These are phyloP conservation scores for Phytophthora agathidicida DNA, from an alignment of 352 stramenopile genomes.

Conservation along the genomic window DNA sequence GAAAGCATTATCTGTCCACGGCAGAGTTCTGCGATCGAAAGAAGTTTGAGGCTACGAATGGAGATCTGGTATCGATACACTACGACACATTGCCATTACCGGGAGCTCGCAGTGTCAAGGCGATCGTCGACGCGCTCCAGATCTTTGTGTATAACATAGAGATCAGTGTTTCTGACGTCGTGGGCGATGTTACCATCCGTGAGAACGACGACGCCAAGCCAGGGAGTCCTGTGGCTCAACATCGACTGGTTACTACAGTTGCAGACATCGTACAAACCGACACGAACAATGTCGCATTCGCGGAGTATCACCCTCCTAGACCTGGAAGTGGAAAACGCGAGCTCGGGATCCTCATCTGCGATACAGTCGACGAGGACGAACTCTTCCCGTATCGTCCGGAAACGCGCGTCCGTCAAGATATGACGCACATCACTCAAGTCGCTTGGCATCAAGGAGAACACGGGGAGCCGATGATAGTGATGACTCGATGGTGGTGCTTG, in stretches of 20 bases:
- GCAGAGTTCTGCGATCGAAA: slow-evolving; percentile 45
- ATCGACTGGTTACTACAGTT: slow-evolving; percentile 44
- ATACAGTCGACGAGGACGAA: slow-evolving; percentile 51
- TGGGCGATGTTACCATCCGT: slow-evolving; percentile 52
- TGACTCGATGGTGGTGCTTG: slow-evolving; percentile 40
- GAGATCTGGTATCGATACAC: slow-evolving; percentile 36
- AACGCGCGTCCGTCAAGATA: slow-evolving; percentile 41
- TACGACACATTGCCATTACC: slow-evolving; percentile 59
- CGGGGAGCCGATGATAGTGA: slow-evolving; percentile 27
- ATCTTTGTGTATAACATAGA: slow-evolving; percentile 56
- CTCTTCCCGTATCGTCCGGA: slow-evolving; percentile 44
- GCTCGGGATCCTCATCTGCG: slow-evolving; percentile 35
- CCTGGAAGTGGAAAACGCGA: slow-evolving; percentile 22
- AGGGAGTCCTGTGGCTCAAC: slow-evolving; percentile 37
- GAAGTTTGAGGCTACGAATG: slow-evolving; percentile 40
- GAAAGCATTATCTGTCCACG: slow-evolving; percentile 26
- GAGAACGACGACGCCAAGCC: slow-evolving; percentile 53
- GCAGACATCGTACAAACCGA: slow-evolving; percentile 37
- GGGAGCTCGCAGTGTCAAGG: slow-evolving; percentile 29
- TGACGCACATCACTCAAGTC: slow-evolving; percentile 35
- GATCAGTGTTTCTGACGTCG: slow-evolving; percentile 49
- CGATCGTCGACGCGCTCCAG: slow-evolving; percentile 46
- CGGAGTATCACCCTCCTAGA: slow-evolving; percentile 28
- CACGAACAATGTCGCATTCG: slow-evolving; percentile 50
- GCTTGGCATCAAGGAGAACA: slow-evolving; percentile 15